Conservation (phyloP, 495 filamentous ascomycete species). For the Talaromyces wortmannii region DNA sequence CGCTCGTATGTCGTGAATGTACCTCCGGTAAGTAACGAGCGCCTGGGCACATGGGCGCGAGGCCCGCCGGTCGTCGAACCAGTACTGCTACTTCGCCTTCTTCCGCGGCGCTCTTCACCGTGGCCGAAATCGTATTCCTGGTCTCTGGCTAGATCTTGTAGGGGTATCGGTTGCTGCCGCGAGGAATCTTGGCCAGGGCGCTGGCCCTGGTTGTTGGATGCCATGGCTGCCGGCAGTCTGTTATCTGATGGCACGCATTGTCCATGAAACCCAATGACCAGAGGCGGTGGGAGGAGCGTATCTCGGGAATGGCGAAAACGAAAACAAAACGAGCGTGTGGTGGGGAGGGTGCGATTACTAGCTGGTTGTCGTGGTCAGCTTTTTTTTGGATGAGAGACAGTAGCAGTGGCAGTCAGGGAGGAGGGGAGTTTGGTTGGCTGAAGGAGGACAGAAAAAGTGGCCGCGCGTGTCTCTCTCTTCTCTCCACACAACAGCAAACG, state of each 20-base stretch:
- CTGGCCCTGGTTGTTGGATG: constrained; percentile 38
- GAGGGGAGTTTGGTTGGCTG: too few species aligned
- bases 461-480: too few species aligned
- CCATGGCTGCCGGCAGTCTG: constrained; percentile 45
- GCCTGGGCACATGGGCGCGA: constrained; percentile 21
- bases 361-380: too few species aligned
- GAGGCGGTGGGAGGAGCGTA: constrained; percentile 9
- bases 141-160: constrained; percentile 68
- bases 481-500: too few species aligned
- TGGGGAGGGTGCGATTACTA: too few species aligned
- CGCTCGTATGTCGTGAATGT: constrained; percentile 39
- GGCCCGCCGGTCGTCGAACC: constrained; percentile 10
- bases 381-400: too few species aligned
- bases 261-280: constrained; percentile 5
- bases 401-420: too few species aligned
- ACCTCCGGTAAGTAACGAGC: constrained; percentile 28
- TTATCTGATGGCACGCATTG: constrained; percentile 40
- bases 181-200: constrained; percentile 39
- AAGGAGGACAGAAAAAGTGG: too few species aligned
- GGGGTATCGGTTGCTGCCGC: constrained; percentile 67
- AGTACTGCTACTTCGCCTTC: constrained; percentile 21
- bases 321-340: too few species aligned
- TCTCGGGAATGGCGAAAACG: neutral
- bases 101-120: constrained; percentile 19
- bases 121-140: constrained; percentile 33